Evolutionary conservation across 768 basidiomycete species (phyloP), one percentile per base, ranked within the genome.

Genomic region (Macrolepiota fuliginosa): DNA sequence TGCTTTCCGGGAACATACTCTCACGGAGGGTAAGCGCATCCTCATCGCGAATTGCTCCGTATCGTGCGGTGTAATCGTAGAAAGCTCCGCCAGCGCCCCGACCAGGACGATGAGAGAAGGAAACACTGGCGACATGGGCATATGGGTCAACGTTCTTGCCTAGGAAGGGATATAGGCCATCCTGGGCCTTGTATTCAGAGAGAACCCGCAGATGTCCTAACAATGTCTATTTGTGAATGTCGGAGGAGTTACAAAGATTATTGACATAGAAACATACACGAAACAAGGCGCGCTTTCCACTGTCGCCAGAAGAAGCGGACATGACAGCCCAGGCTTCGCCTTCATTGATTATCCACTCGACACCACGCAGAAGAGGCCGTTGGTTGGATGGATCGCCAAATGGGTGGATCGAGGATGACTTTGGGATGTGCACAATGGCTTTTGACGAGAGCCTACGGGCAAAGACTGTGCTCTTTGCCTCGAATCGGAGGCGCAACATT

Each of bases 31-130:
- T 93, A 56, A 87, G 71, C 29, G 83, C 82, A 69, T 96, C 96
- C 68, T 90, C 92, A 17, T 96, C 95, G 17, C 90, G 79, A 40
- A 94, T 83, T 0, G 92, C 90, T 22, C 92, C 94, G 70, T 98
- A 98, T 2, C 95, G 86, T 2, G 95, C 94, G 0, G 94, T 91
- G 69, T 90, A 97, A 74, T 98, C 96, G 63, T 91, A 90, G 75
- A 98, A 98, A 11, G 83, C 91, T 7, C 89, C 87, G 0, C 84
- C 84, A 0, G 80, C 75, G 1, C 77, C 77, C 19, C 81, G 77
- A 1, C 65, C 60, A 49, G 81, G 77, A 17, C 86, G 81, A 63
- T 90, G 86, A 0, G 86, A 81, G 64, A 91, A 92, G 0, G 88
- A 86, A 9, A 92, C 89, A 36, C 86, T 71, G 15, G 80, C 76